These are phyloP conservation scores for Fusarium verrucosum DNA, from an alignment of 2,329 filamentous ascomycete species.

Conservation along the genomic window DNA sequence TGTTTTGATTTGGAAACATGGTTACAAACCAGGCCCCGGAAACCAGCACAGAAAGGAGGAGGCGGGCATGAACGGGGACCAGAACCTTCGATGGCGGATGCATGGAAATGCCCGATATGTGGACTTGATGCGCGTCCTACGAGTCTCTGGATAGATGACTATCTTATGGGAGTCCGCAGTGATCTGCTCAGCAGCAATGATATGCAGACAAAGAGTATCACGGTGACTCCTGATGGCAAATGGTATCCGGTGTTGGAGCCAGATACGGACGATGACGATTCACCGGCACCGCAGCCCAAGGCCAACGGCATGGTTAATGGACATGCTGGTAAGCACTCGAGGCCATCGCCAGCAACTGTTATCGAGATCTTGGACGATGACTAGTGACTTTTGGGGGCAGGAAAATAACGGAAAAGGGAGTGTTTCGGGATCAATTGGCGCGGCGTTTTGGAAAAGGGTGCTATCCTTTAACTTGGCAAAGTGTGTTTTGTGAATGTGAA, in stretches of 20 bases:
- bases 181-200: slow-evolving; percentile 53
- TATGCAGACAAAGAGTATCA: slow-evolving; percentile 45
- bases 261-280: slow-evolving; percentile 44
- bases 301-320: not conserved
- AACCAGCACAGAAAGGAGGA: slow-evolving; percentile 44
- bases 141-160: slow-evolving; percentile 76
- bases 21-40: slow-evolving; percentile 70
- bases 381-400: not conserved
- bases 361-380: slow-evolving; percentile 47
- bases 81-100: slow-evolving; percentile 69
- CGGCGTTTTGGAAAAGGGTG: slow-evolving; percentile 30
- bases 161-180: slow-evolving; percentile 70
- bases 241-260: slow-evolving; percentile 49
- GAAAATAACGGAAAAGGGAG: not conserved
- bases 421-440: not conserved
- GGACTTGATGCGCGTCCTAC: slow-evolving; percentile 77
- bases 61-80: slow-evolving; percentile 12
- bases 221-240: slow-evolving; percentile 44
- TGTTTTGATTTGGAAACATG: slow-evolving; percentile 92
- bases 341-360: slow-evolving; percentile 26
- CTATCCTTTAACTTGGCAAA: slow-evolving; percentile 10
- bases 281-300: slow-evolving; percentile 14
- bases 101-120: slow-evolving; percentile 91
- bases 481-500: slow-evolving; percentile 24
- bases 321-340: slow-evolving; percentile 8